Evolutionary conservation across 2,329 filamentous ascomycete genomes (phyloP).

Genomic region (Xylogone sp.): DNA sequence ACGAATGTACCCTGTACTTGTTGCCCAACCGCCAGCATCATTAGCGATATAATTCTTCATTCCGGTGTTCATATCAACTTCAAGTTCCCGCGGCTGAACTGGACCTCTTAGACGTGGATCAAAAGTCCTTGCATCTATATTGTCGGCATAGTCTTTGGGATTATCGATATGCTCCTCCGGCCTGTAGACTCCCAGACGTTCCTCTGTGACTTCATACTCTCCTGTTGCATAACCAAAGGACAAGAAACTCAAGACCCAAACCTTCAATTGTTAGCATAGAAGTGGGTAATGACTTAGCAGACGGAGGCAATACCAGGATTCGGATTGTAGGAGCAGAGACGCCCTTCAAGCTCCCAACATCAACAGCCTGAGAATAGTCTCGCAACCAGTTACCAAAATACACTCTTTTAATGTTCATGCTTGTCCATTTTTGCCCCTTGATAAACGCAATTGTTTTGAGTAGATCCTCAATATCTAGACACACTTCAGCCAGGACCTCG

Average conservation of each 20-base stretch:
- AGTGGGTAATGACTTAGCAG: neutral
- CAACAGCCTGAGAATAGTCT: conserved; percentile 81
- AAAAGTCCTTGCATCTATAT: conserved; percentile 76
- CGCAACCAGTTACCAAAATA: conserved; percentile 88
- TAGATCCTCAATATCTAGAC: conserved; percentile 72
- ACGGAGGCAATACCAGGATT: conserved; percentile 50
- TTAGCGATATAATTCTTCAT: conserved; percentile 99
- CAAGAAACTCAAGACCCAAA: conserved; percentile 80
- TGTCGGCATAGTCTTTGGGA: conserved; percentile 82
- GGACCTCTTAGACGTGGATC: conserved; percentile 80
- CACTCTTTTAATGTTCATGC: conserved; percentile 70
- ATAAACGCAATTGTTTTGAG: conserved; percentile 74
- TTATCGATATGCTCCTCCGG: conserved; percentile 75
- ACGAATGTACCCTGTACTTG: conserved; percentile 79
- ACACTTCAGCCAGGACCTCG: neutral
- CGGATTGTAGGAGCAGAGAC: conserved; percentile 76
- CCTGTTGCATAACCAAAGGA: conserved; percentile 81
- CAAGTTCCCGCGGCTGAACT: conserved; percentile 65
- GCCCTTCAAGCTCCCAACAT: conserved; percentile 75
- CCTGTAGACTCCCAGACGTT: conserved; percentile 75
- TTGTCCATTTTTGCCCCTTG: conserved; percentile 80
- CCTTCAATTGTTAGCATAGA: conserved; percentile 30
- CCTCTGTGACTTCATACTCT: conserved; percentile 80
- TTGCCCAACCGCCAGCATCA: conserved; percentile 82
- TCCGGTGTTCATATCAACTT: conserved; percentile 73